These are phyloP conservation scores for Pseudevernia furfuracea DNA, from an alignment of 495 filamentous ascomycete species.

Conservation along the genomic window DNA sequence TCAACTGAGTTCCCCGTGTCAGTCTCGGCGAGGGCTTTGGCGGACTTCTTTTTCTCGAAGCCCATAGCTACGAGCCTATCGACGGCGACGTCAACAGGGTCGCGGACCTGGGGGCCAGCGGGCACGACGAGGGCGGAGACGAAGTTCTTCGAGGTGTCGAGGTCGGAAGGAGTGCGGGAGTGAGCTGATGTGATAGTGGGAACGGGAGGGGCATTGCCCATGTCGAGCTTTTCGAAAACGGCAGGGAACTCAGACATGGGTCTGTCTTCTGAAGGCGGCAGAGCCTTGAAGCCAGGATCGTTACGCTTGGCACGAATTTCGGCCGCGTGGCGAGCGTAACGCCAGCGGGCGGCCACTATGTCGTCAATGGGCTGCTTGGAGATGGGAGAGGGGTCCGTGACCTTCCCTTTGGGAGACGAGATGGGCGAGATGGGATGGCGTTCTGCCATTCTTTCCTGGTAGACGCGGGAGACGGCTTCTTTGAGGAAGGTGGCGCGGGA, in stretches of 20 bases:
- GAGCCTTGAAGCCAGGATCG: constrained; percentile 31
- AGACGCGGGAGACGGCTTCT: constrained; percentile 53
- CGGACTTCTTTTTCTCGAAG: constrained; percentile 41
- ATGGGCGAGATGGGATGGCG: constrained; percentile 21
- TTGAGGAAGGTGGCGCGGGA: constrained; percentile 56
- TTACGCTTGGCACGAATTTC: constrained; percentile 38
- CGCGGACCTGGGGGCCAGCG: constrained; percentile 38
- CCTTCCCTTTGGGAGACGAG: constrained; percentile 13
- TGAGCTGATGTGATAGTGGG: constrained; percentile 9
- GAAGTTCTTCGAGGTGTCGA: constrained; percentile 25
- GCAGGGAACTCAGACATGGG: constrained; percentile 41
- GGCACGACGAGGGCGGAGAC: constrained; percentile 25
- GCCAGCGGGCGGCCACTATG: constrained; percentile 29
- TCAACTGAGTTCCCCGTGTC: constrained; percentile 47
- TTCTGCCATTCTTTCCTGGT: constrained; percentile 43
- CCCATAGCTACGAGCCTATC: constrained; percentile 43
- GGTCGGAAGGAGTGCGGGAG: constrained; percentile 14
- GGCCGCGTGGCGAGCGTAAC: constrained; percentile 35
- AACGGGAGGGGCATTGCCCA: constrained; percentile 12
- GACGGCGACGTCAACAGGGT: constrained; percentile 47
- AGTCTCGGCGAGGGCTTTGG: constrained; percentile 46
- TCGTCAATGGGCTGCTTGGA: constrained; percentile 16
- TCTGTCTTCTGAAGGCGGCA: constrained; percentile 35
- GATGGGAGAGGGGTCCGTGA: constrained; percentile 15
- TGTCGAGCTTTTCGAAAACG: constrained; percentile 31